Percentiles rank a stretch among this genome's conserved stretches.
phyloP scores from a whole-genome alignment of 75 land plant species.

The Picea sitchensis region DNA sequence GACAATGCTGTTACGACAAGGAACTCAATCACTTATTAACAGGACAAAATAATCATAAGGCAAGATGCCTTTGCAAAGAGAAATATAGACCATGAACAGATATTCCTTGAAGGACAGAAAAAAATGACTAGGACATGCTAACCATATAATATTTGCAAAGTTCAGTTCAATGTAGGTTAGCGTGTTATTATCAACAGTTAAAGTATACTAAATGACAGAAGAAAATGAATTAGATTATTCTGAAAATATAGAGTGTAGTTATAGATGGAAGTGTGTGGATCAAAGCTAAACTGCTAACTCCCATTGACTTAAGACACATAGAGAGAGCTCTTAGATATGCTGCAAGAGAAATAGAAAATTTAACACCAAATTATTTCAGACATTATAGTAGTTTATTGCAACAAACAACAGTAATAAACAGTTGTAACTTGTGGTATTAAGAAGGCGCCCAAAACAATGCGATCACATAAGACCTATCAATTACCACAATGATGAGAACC shows the following conservation, averaged over 20 bases:
- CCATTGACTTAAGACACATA: neutral
- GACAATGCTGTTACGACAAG: constrained; percentile 46
- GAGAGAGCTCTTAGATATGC: neutral
- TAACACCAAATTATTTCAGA: neutral
- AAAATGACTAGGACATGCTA: too few relatives aligned
- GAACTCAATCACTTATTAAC: neutral
- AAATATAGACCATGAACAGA: neutral
- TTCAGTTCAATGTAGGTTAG: neutral
- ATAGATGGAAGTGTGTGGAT: neutral
- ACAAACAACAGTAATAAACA: neutral
- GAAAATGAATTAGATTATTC: neutral
- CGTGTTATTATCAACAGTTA: neutral
- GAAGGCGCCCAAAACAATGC: neutral
- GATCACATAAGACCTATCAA: neutral
- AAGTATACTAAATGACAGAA: neutral
- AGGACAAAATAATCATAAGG: neutral
- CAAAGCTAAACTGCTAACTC: neutral
- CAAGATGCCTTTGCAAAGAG: neutral
- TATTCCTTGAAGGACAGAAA: too few relatives aligned
- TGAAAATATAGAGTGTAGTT: neutral
- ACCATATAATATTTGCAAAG: too few relatives aligned
- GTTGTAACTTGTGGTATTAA: neutral
- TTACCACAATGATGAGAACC: neutral
- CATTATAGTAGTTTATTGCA: neutral
- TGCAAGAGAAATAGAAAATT: neutral